A percentile compares a stretch with the other conserved stretches of the same genome.
Conservation (phyloP, 768 basidiomycete species). For the Scleroderma bovista region DNA sequence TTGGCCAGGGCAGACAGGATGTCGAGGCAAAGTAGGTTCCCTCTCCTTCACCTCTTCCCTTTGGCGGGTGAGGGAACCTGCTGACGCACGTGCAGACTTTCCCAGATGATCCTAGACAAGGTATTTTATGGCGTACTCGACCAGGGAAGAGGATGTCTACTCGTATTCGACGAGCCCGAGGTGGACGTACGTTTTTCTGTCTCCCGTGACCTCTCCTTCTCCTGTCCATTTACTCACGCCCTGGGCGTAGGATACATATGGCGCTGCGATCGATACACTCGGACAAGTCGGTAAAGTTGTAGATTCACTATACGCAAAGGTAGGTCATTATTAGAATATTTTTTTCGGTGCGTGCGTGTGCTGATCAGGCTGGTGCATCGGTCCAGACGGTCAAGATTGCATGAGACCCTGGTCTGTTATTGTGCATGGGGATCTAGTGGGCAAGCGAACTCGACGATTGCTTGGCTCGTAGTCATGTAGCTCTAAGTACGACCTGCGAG, state of each 20-base stretch:
- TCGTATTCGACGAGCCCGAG: constrained; percentile 76
- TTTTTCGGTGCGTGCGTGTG: neutral
- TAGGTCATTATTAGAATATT: constrained; percentile 11
- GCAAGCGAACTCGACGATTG: too few species aligned
- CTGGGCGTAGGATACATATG: constrained; percentile 68
- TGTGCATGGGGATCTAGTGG: too few species aligned
- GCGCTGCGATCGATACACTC: constrained; percentile 83
- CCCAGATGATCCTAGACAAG: constrained; percentile 98
- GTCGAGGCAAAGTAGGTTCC: constrained; percentile 82
- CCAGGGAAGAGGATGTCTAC: constrained; percentile 85
- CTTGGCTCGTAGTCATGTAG: too few species aligned
- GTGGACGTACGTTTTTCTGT: constrained; percentile 68
- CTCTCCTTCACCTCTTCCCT: too few species aligned
- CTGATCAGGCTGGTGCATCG: neutral
- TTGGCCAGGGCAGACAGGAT: constrained; percentile 80
- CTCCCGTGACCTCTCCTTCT: too few species aligned
- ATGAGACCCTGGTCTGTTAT: too few species aligned
- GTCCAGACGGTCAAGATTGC: constrained; percentile 41
- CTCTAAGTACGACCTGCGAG: too few species aligned
- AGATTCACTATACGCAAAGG: constrained; percentile 87
- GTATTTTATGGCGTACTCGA: constrained; percentile 94
- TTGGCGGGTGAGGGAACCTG: too few species aligned
- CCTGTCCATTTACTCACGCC: neutral
- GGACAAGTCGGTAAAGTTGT: constrained; percentile 94
- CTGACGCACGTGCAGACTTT: constrained; percentile 48